Evolutionary conservation across 2,329 filamentous ascomycete genomes (phyloP).

Genomic region (Rutstroemia sp.): DNA sequence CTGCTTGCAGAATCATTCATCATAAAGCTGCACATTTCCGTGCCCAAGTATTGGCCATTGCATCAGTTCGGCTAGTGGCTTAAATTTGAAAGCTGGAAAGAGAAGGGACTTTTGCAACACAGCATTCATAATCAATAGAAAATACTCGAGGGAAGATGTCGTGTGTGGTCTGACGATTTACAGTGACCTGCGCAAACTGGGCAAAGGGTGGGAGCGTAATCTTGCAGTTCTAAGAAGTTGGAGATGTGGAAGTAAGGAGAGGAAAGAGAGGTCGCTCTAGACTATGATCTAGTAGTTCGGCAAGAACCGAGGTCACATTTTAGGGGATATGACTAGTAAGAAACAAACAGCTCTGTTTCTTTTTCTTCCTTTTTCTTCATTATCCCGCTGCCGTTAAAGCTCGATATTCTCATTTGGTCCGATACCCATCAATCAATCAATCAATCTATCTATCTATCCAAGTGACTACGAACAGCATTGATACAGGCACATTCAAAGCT

Average conservation of each 20-base stretch:
- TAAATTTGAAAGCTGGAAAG: conserved; percentile 3
- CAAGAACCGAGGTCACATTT: conserved; percentile 3
- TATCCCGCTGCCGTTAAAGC: background rate
- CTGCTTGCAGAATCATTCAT: background rate
- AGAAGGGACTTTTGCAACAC: background rate
- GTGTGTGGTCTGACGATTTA: background rate
- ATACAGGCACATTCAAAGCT: no score
- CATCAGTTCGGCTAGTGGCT: conserved; percentile 5
- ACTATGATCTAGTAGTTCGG: background rate
- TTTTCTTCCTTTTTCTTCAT: background rate
- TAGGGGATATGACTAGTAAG: conserved; percentile 1
- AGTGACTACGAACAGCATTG: background rate
- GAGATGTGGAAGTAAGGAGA: background rate
- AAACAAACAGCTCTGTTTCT: background rate
- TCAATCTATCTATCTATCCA: background rate
- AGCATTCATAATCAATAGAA: conserved; percentile 4
- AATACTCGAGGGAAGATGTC: background rate
- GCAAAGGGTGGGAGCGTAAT: background rate
- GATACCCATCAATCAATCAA: background rate
- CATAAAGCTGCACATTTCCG: conserved; percentile 6
- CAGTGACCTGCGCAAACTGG: background rate
- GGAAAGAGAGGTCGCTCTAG: background rate
- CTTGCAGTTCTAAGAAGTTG: background rate
- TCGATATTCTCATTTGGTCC: background rate
- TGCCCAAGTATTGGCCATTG: background rate